These are phyloP conservation scores for Stevia rebaudiana DNA, from an alignment of 140 eudicot species.

Conservation along the genomic window DNA sequence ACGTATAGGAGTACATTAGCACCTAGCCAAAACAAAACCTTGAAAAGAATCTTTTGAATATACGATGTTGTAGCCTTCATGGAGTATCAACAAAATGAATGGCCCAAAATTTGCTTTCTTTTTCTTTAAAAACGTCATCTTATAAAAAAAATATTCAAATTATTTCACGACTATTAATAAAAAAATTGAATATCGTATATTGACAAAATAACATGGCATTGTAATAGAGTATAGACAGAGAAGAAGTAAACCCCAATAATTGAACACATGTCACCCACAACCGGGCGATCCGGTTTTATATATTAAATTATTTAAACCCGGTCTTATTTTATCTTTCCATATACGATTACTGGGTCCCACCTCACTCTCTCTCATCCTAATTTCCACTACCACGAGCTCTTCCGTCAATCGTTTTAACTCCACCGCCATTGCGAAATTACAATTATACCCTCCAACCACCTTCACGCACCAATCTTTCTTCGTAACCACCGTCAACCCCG, in stretches of 20 bases:
- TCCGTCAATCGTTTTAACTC: slow-evolving; percentile 58
- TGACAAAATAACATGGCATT: slow-evolving; percentile 3
- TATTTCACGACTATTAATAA: too few relatives aligned
- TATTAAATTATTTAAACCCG: slow-evolving; percentile 33
- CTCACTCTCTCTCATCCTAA: slow-evolving; percentile 34
- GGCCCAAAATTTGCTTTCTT: not conserved
- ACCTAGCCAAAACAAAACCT: not conserved
- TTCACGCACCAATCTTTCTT: slow-evolving; percentile 27
- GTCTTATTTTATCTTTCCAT: slow-evolving; percentile 58
- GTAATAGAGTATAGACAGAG: not conserved
- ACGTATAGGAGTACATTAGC: not conserved
- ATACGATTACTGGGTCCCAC: slow-evolving; percentile 33
- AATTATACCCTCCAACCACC: slow-evolving; percentile 43
- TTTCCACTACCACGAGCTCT: slow-evolving; percentile 54
- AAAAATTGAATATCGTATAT: not conserved
- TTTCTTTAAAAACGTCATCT: too few relatives aligned
- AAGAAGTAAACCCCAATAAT: slow-evolving; percentile 17
- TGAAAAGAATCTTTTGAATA: not conserved
- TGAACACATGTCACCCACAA: slow-evolving; percentile 12
- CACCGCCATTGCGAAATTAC: slow-evolving; percentile 34
- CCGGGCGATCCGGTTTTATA: slow-evolving; percentile 32
- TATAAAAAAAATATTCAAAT: too few relatives aligned
- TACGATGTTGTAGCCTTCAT: not conserved
- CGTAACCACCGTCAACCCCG: slow-evolving; percentile 29
- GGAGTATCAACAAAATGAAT: not conserved